Percentiles rank a stretch among this genome's conserved stretches.
phyloP scores from a whole-genome alignment of 805 yeast genomes.

The Saccharomycopsis vini region DNA sequence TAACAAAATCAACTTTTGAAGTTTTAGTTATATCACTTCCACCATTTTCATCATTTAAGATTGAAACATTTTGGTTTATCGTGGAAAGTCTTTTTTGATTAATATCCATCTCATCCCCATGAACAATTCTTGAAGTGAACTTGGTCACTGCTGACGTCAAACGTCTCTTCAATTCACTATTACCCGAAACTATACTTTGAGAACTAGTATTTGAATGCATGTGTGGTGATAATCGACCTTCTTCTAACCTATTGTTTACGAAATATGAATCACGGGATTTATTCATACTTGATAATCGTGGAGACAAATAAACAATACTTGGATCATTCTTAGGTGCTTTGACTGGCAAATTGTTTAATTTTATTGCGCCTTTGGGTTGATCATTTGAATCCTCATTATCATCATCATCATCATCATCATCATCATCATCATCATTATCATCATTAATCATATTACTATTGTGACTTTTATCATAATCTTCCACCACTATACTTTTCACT shows the following conservation, averaged over 20 bases:
- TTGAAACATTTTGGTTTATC: conserved; percentile 3
- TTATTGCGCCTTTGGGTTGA: conserved; percentile 11
- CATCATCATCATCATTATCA: conserved; percentile 8
- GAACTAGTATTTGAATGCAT: conserved; percentile 4
- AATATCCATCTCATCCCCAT: conserved; percentile 16
- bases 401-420: conserved; percentile 6
- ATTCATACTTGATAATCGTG: conserved; percentile 1
- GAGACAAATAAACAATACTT: conserved; percentile 12
- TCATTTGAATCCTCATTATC: conserved; percentile 1
- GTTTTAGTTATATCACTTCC: conserved; percentile 6
- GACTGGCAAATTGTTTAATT: conserved; percentile 14
- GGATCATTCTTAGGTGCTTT: conserved; percentile 12
- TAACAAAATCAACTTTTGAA: too few species aligned
- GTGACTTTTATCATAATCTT: background rate
- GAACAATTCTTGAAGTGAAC: conserved; percentile 17
- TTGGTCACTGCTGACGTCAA: conserved; percentile 16
- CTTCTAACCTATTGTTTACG: conserved; percentile 4
- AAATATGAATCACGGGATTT: background rate
- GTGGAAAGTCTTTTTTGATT: conserved; percentile 3
- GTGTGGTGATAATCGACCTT: conserved; percentile 3
- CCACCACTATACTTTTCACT: background rate
- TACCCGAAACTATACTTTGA: conserved; percentile 10
- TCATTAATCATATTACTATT: background rate
- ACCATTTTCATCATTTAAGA: conserved; percentile 13
- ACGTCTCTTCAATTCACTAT: conserved; percentile 10